Evolutionary conservation across 2,329 filamentous ascomycete species (phyloP), one percentile per base, ranked within the genome.

Genomic region (Alternaria burnsii): DNA sequence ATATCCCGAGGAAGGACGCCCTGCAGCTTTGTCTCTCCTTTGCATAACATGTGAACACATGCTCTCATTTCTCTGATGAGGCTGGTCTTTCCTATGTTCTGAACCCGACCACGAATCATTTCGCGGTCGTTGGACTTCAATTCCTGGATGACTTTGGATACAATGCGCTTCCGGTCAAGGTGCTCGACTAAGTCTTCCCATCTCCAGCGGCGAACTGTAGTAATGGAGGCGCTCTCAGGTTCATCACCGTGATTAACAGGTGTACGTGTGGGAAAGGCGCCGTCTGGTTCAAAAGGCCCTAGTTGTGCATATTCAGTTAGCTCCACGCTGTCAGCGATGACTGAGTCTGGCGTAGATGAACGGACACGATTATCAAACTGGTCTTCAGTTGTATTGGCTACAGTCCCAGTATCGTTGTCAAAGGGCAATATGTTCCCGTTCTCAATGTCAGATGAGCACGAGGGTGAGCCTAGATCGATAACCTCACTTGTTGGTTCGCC

Each of bases 141-240:
- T 11, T 78, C 72, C 8, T 66, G 59, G 1, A 85, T 67, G 2
- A 80, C 62, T 52, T 82, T 82, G 50, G 83, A 79, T 22, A 85
- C 63, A 1, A 83, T 68, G 6, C 82, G 77, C 40, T 80, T 78
- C 11, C 82, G 74, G 61, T 86, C 82, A 9, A 62, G 43, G 3
- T 73, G 70, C 9, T 76, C 71, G 38, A 78, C 67, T 4, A 86
- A 70, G 1, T 75, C 55, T 4, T 63, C 54, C 74, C 77, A 82
- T 5, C 61, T 55, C 72, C 81, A 78, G n/a, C 61, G 54, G 11
- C 63, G 60, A 16, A 76, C 65, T 12, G 70, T 67, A 2, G 55
- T 34, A 6, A 75, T 68, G 0, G 73, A 77, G 1, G 73, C 69
- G n/a, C 62, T 46, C n/a, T 74, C 69, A 0, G 74, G 73, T 14